These are phyloP conservation scores for Platanus orientalis DNA, from an alignment of 164 flowering plant species.

Conservation along the genomic window DNA sequence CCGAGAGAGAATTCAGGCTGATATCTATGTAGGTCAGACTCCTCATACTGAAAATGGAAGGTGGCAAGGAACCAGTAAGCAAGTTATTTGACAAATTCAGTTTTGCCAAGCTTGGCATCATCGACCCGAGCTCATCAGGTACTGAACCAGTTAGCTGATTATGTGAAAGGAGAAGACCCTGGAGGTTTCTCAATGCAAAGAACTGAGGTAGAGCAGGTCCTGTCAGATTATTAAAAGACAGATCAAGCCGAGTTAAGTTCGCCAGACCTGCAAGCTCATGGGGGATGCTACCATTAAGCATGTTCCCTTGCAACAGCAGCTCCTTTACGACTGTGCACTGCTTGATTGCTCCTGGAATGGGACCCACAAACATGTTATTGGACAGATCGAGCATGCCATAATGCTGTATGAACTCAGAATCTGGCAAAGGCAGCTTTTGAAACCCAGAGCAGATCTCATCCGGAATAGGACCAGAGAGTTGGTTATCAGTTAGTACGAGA, in stretches of 20 bases:
- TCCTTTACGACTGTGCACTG: constrained; percentile 38
- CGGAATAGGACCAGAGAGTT: constrained; percentile 50
- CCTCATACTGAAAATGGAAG: constrained; percentile 33
- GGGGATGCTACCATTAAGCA: constrained; percentile 55
- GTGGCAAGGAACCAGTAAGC: constrained; percentile 41
- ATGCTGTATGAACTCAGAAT: constrained; percentile 60
- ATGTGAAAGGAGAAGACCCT: constrained; percentile 51
- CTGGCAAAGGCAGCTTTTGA: constrained; percentile 46
- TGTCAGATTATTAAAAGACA: constrained; percentile 45
- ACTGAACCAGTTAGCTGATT: constrained; percentile 43
- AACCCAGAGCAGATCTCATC: constrained; percentile 62
- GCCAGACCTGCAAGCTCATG: constrained; percentile 27
- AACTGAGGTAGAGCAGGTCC: constrained; percentile 36
- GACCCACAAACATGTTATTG: constrained; percentile 42
- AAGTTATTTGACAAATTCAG: constrained; percentile 44
- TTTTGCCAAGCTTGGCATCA: constrained; percentile 42
- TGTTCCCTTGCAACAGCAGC: constrained; percentile 46
- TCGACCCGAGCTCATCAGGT: constrained; percentile 31
- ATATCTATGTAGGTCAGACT: constrained; percentile 45
- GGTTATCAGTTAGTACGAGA: constrained; percentile 48
- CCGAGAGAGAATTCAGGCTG: constrained; percentile 47
- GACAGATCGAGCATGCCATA: constrained; percentile 69
- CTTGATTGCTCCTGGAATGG: constrained; percentile 47
- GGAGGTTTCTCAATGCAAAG: constrained; percentile 34
- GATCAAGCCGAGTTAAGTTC: constrained; percentile 46